A percentile compares a stretch with the other conserved stretches of the same genome.
phyloP scores from a whole-genome alignment of 1,284 basidiomycete genomes.

The Hymenochaete sp. region DNA sequence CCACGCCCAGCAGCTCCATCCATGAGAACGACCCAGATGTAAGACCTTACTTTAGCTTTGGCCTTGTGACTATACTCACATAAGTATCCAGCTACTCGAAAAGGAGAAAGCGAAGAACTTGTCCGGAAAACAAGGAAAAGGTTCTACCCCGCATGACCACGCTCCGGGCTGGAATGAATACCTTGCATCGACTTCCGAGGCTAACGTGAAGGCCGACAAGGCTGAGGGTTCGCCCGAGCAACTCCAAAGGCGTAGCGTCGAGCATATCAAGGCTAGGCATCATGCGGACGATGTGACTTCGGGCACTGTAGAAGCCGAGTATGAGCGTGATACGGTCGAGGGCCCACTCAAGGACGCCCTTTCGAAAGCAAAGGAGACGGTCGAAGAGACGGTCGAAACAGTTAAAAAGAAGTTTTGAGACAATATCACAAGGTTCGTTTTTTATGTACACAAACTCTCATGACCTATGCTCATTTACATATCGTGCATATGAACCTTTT shows the following conservation, averaged over 20 bases:
- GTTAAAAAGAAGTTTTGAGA: background rate
- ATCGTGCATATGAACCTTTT: no score
- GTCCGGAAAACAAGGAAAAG: conserved; percentile 39
- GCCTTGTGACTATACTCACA: background rate
- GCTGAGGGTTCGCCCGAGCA: conserved; percentile 21
- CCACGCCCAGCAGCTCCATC: conserved; percentile 48
- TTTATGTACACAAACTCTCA: no score
- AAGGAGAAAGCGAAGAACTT: conserved; percentile 50
- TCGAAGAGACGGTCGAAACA: background rate
- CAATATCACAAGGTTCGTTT: no score
- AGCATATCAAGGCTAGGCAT: conserved; percentile 30
- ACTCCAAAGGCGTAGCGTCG: conserved; percentile 33
- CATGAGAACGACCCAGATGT: conserved; percentile 57
- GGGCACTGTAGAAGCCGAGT: conserved; percentile 26
- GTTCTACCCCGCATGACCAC: conserved; percentile 41
- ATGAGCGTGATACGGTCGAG: conserved; percentile 23
- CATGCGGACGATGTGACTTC: conserved; percentile 25
- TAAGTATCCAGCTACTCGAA: conserved; percentile 47
- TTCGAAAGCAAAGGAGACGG: conserved; percentile 3
- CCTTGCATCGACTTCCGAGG: conserved; percentile 61
- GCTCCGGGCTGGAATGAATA: conserved; percentile 72
- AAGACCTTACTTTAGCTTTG: no score
- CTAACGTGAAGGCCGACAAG: conserved; percentile 54
- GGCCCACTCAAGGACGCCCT: conserved; percentile 11
- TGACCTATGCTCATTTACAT: no score